Conservation (phyloP, 345 rosid species). For the Physaria fendleri region DNA sequence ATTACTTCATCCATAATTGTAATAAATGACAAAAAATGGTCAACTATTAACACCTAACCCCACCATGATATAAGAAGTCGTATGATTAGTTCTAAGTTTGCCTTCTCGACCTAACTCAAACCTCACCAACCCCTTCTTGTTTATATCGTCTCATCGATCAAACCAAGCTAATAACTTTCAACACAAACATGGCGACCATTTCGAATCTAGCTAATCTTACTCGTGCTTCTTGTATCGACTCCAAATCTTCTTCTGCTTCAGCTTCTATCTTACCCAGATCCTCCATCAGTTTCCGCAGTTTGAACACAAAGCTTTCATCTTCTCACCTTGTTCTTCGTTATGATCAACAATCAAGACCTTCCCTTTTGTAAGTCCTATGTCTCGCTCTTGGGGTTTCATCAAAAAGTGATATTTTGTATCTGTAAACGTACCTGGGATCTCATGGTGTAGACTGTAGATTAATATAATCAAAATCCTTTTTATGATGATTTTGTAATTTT, state of each 20-base stretch:
- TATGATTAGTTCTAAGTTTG: neutral
- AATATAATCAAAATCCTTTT: neutral
- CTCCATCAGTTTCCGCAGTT: conserved; percentile 35
- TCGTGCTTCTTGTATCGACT: conserved; percentile 28
- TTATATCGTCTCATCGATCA: conserved; percentile 15
- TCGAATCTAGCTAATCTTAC: conserved; percentile 56
- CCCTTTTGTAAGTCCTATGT: conserved; percentile 50
- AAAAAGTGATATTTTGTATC: neutral
- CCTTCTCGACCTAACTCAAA: conserved; percentile 20
- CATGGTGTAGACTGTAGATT: neutral
- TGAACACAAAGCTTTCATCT: conserved; percentile 40
- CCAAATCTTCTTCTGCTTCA: conserved; percentile 39
- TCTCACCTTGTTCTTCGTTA: conserved; percentile 40
- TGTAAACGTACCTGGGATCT: neutral
- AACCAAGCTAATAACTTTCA: conserved; percentile 13
- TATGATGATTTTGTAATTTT: neutral
- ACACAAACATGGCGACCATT: conserved; percentile 55
- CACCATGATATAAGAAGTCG: neutral
- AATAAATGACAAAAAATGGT: neutral
- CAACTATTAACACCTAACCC: conserved; percentile 1
- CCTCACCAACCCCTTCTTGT: conserved; percentile 28
- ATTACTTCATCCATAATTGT: neutral
- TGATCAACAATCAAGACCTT: conserved; percentile 26
- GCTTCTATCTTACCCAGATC: conserved; percentile 35
- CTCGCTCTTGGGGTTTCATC: neutral